A percentile compares a stretch with the other conserved stretches of the same genome.
Conservation (phyloP, 2,329 filamentous ascomycete species). For the Talaromyces sp. region DNA sequence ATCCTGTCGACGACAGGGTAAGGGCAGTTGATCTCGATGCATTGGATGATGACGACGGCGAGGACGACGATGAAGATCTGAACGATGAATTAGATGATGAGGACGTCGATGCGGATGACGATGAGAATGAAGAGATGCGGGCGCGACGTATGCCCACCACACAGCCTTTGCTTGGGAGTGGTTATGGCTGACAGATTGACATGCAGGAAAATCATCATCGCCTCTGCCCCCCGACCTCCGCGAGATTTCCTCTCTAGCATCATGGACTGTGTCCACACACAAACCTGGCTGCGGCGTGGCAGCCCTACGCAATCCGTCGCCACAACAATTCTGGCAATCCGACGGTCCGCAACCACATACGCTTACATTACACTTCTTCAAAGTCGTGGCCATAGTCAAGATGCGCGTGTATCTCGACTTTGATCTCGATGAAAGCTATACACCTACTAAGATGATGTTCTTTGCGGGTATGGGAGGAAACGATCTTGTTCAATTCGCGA, state of each 20-base stretch:
- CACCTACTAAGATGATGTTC: conserved; percentile 86
- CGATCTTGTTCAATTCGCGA: conserved; percentile 82
- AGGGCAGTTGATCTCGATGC: conserved; percentile 18
- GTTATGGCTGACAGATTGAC: not conserved
- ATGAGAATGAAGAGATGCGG: conserved; percentile 27
- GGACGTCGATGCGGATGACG: conserved; percentile 23
- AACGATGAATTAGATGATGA: conserved; percentile 28
- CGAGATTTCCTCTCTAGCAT: conserved; percentile 63
- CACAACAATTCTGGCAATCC: conserved; percentile 61
- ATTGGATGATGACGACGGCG: conserved; percentile 23
- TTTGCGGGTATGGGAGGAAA: conserved; percentile 87
- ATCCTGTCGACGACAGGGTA: conserved; percentile 15
- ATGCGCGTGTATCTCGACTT: conserved; percentile 70
- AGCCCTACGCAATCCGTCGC: conserved; percentile 56
- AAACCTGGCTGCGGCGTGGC: conserved; percentile 61
- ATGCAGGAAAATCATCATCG: conserved; percentile 33
- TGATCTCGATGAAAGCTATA: conserved; percentile 90
- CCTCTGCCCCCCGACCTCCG: conserved; percentile 48
- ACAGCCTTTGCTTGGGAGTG: no score
- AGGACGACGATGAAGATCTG: conserved; percentile 31
- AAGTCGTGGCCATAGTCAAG: conserved; percentile 50
- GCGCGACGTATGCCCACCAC: conserved; percentile 29
- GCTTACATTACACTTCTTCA: conserved; percentile 60
- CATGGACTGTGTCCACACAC: conserved; percentile 60
- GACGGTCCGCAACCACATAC: conserved; percentile 63